Base-by-base conservation (phyloP, 352 stramenopile species). In the Globisporangium ultimum region DNA sequence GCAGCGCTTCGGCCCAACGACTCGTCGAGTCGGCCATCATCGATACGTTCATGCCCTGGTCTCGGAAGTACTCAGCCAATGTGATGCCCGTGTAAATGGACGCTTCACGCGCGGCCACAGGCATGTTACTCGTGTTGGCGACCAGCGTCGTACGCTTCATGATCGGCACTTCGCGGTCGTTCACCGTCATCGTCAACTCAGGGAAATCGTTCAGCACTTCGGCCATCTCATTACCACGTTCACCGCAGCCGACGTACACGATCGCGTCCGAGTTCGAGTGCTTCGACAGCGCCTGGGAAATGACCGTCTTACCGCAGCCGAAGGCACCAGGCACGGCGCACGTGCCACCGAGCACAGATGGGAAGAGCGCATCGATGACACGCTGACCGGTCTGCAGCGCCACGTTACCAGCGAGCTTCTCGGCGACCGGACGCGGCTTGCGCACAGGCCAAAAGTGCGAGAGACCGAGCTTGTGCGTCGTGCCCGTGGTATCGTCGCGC, bases 51-150 rank as follows among this genome's bases (percentile, higher is more conserved):
- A 99, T 98, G 40, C 84, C 86, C 61, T 95, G 86, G 83, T 99
- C 98, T 76, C 97, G 91, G 84, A 99, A 99, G 81, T 99, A 99
- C 78, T 99, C 96, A 49, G 97, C 95, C 43, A 99, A 82, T 47
- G 97, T 99, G 65, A 99, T 99, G 50, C 93, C 91, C 48, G 98
- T 99, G 88, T 99, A 99, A 70, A 99, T 99, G 38, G 93, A 99
- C 28, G 98, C 98, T 79, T 99, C 98, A 84, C 98, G 96, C 24
- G 98, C 98, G 51, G 98, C 98, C 69, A 99, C 98, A 50, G 98
- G 98, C 98, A 99, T 99, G 91, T 99, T 99, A 77, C 95, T 99
- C n/a, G 98, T 99, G 82, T 99, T 99, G 55, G 97, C 97, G 54
- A 99, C 97, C 32, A 99, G 80, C 46, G 95, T 98, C 42, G 97